These are phyloP conservation scores for Entrophospora sp. DNA, from an alignment of 192 early-diverging fungal genomes.

Conservation along the genomic window DNA sequence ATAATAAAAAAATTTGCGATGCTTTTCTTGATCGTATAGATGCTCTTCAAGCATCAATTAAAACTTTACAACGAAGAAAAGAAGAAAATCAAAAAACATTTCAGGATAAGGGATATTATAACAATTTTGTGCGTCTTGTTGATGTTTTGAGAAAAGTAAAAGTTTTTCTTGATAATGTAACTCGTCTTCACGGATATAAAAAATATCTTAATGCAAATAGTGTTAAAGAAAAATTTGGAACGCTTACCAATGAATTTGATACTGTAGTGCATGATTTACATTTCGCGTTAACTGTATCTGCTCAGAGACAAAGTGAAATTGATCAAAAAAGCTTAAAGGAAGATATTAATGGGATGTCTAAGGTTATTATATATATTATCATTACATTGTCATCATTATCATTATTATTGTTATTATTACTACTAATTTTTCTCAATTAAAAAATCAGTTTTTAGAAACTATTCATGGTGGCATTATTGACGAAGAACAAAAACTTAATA, in stretches of 20 bases:
- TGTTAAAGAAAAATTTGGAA: background rate
- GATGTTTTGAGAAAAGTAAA: background rate
- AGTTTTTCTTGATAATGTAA: background rate
- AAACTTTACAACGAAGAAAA: background rate
- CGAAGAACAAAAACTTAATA: background rate
- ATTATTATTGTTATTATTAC: background rate
- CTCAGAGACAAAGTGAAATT: no score
- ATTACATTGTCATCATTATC: no score
- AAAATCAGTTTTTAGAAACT: background rate
- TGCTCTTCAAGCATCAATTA: background rate
- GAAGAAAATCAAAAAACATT: background rate
- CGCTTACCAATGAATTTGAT: background rate
- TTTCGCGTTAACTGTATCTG: background rate
- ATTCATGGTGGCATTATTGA: background rate
- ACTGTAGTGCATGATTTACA: background rate
- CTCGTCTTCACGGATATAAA: background rate
- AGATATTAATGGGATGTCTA: background rate
- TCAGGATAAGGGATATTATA: background rate
- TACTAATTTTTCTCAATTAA: no score
- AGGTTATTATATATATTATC: background rate
- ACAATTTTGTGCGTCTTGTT: background rate
- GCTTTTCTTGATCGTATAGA: background rate
- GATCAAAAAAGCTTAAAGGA: no score
- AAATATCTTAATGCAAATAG: background rate
- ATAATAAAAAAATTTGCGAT: no score